phyloP scores from a whole-genome alignment of 2,329 filamentous ascomycete genomes.

The Plenodomus tracheiphilus region DNA sequence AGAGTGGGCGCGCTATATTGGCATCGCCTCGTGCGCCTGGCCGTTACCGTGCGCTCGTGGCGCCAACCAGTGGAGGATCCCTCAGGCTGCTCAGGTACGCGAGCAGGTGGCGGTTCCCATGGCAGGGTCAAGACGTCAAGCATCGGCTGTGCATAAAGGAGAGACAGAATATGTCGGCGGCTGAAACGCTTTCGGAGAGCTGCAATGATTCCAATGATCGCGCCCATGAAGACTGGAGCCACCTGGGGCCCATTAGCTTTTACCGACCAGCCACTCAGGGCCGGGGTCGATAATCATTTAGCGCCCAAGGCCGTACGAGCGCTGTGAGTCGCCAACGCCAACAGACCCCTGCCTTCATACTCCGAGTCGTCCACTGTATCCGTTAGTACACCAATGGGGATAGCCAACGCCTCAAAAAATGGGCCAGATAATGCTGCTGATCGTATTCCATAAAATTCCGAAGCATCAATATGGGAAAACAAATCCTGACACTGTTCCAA shows the following conservation, averaged over 20 bases:
- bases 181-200: conserved; percentile 42
- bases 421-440: conserved; percentile 38
- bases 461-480: conserved; percentile 42
- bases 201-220: conserved; percentile 33
- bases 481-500: conserved; percentile 39
- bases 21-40: conserved; percentile 30
- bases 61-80: conserved; percentile 19
- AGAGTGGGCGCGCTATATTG: conserved; percentile 34
- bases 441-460: conserved; percentile 45
- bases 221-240: conserved; percentile 34
- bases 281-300: conserved; percentile 36
- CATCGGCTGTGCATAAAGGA: conserved; percentile 42
- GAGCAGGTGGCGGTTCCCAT: conserved; percentile 31
- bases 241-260: conserved; percentile 40
- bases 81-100: conserved; percentile 37
- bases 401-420: conserved; percentile 27
- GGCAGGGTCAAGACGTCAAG: conserved; percentile 26
- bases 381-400: conserved; percentile 36
- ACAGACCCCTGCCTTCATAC: conserved; percentile 37
- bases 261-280: conserved; percentile 39
- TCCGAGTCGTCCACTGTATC: conserved; percentile 37
- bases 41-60: conserved; percentile 38
- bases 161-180: conserved; percentile 26
- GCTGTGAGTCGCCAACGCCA: conserved; percentile 37
- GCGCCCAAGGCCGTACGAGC: conserved; percentile 38